Percentiles rank a stretch among this genome's conserved stretches.
phyloP scores from a whole-genome alignment of 805 yeast genomes.

The Ogataea glucozyma region DNA sequence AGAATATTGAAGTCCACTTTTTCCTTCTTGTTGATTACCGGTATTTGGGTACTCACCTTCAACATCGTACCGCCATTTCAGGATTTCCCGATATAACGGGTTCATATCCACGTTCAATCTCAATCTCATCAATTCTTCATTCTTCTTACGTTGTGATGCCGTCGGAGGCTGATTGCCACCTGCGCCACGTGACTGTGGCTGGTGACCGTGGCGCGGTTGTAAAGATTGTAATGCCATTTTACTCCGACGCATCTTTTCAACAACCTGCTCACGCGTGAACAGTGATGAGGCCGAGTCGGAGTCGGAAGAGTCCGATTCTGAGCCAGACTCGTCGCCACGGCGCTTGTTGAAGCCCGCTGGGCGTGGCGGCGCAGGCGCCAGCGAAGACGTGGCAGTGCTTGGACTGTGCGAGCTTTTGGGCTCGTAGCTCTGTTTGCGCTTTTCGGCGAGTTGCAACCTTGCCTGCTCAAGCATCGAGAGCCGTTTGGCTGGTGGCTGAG shows the following conservation, averaged over 20 bases:
- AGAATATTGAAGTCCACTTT: slow-evolving; percentile 38
- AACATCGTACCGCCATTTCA: slow-evolving; percentile 75
- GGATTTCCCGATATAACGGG: slow-evolving; percentile 67
- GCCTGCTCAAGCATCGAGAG: slow-evolving; percentile 30
- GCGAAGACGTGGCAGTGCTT: not conserved
- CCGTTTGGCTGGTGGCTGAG: slow-evolving; percentile 25
- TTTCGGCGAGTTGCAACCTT: slow-evolving; percentile 28
- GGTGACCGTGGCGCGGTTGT: slow-evolving; percentile 28
- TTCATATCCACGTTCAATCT: slow-evolving; percentile 76
- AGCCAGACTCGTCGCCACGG: slow-evolving; percentile 14
- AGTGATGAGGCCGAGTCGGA: slow-evolving; percentile 38
- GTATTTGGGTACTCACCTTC: slow-evolving; percentile 59
- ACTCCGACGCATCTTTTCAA: slow-evolving; percentile 29
- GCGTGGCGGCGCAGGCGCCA: slow-evolving; percentile 48
- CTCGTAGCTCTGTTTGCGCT: slow-evolving; percentile 21
- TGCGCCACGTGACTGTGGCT: slow-evolving; percentile 23
- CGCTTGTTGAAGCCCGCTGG: slow-evolving; percentile 54
- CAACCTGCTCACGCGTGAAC: slow-evolving; percentile 44
- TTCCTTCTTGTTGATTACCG: too few species aligned
- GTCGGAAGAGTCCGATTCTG: slow-evolving; percentile 18
- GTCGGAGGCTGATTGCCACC: too few species aligned
- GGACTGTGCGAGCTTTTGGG: slow-evolving; percentile 14
- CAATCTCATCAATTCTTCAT: slow-evolving; percentile 75
- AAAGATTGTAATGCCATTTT: slow-evolving; percentile 31
- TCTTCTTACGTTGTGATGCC: slow-evolving; percentile 51